These are phyloP conservation scores for Apiospora hydei DNA, from an alignment of 2,329 filamentous ascomycete genomes.

Conservation along the genomic window DNA sequence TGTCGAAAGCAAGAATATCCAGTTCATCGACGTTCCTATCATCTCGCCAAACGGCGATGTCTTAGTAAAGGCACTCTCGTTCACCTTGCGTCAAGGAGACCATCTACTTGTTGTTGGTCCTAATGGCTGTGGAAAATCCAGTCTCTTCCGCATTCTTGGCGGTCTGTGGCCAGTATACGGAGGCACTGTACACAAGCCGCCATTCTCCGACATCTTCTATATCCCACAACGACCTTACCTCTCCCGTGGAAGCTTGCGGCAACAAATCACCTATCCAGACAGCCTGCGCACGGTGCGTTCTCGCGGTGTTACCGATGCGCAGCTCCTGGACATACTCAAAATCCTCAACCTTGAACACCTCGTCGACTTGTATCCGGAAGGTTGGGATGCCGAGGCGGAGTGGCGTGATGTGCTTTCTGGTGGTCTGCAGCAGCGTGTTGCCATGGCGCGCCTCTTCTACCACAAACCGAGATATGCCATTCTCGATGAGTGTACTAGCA, in stretches of 20 bases:
- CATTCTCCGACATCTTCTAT: conserved; percentile 95
- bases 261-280: conserved; percentile 97
- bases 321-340: conserved; percentile 78
- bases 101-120: conserved; percentile 95
- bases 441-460: conserved; percentile 96
- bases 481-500: conserved; percentile 94
- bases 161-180: conserved; percentile 98
- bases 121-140: conserved; percentile 97
- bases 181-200: conserved; percentile 89
- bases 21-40: conserved; percentile 73
- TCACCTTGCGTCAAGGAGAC: conserved; percentile 84
- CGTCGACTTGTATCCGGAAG: conserved; percentile 75
- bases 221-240: conserved; percentile 96
- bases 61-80: conserved; percentile 83
- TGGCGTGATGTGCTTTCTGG: conserved; percentile 95
- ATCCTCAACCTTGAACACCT: conserved; percentile 85
- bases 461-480: conserved; percentile 94
- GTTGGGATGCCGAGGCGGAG: conserved; percentile 94
- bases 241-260: conserved; percentile 87
- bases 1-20: conserved; percentile 69
- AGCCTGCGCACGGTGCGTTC: conserved; percentile 85
- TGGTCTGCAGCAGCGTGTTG: conserved; percentile 92
- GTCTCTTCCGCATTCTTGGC: conserved; percentile 93
- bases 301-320: conserved; percentile 81
- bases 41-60: conserved; percentile 97